Percentiles rank a stretch among this genome's conserved stretches.
These are phyloP conservation scores for Ophiobolus disseminans DNA, from an alignment of 2,329 filamentous ascomycete species.

Conservation along the genomic window DNA sequence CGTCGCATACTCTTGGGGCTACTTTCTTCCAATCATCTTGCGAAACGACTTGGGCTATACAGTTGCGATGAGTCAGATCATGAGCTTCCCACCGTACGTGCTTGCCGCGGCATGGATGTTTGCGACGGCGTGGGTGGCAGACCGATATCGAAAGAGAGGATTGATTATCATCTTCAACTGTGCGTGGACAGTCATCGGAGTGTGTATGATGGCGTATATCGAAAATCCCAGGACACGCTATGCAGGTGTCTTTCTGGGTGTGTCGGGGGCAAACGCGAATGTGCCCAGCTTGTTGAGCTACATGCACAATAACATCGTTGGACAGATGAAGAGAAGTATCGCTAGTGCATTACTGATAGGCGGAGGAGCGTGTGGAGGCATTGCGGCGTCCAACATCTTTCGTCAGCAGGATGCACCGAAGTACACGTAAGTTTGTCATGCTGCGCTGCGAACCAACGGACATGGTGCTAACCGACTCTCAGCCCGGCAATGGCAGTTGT, in stretches of 20 bases:
- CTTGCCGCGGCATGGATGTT: constrained; percentile 61
- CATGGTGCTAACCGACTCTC: constrained; percentile 5
- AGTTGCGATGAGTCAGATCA: constrained; percentile 59
- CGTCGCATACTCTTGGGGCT: constrained; percentile 21
- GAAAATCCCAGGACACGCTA: constrained; percentile 21
- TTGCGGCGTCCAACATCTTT: constrained; percentile 28
- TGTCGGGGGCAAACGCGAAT: constrained; percentile 24
- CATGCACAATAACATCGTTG: constrained; percentile 37
- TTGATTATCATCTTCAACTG: constrained; percentile 59
- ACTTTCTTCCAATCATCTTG: constrained; percentile 25
- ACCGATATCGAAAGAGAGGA: constrained; percentile 20
- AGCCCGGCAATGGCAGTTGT: constrained; percentile 28
- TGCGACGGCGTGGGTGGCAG: constrained; percentile 60
- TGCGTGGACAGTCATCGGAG: constrained; percentile 62
- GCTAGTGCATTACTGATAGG: constrained; percentile 32
- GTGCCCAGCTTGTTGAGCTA: constrained; percentile 24
- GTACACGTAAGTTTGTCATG: constrained; percentile 12
- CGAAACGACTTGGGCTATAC: constrained; percentile 20
- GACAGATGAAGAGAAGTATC: constrained; percentile 32
- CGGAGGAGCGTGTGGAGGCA: constrained; percentile 26
- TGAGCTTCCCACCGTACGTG: constrained; percentile 60
- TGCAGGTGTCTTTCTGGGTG: constrained; percentile 25
- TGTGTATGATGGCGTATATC: constrained; percentile 57
- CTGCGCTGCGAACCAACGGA: not conserved
- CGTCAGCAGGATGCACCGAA: constrained; percentile 27